These are phyloP conservation scores for Phyllosticta paracitricarpa DNA, from an alignment of 2,329 filamentous ascomycete species.

Conservation along the genomic window DNA sequence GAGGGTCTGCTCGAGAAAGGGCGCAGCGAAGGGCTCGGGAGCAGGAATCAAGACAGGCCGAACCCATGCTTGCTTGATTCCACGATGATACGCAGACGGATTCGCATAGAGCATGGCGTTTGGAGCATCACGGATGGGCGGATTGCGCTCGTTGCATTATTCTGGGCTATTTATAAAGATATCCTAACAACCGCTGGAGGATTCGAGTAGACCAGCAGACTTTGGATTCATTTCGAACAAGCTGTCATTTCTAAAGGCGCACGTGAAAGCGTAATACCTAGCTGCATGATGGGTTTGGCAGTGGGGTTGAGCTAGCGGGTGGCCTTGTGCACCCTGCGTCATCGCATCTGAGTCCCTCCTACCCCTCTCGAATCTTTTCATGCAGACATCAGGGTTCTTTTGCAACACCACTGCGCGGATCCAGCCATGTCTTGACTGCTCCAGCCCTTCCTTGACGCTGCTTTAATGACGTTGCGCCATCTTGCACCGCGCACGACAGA, in stretches of 20 bases:
- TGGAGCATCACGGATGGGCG: not conserved
- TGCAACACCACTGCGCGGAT: not conserved
- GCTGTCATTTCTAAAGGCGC: not conserved
- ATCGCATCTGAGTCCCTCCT: not conserved
- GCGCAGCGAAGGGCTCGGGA: conserved; percentile 24
- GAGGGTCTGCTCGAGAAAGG: conserved; percentile 22
- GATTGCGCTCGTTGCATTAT: not conserved
- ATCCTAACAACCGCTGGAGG: conserved; percentile 1
- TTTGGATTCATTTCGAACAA: not conserved
- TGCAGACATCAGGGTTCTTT: not conserved
- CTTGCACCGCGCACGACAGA: not conserved
- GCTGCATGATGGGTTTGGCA: not conserved
- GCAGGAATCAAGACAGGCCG: conserved; percentile 18
- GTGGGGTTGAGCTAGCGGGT: not conserved
- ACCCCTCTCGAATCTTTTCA: not conserved
- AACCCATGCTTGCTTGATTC: conserved; percentile 28
- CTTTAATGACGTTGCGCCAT: not conserved
- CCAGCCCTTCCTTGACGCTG: not conserved
- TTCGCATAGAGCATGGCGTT: conserved; percentile 10
- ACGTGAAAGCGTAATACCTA: not conserved
- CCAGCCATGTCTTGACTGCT: not conserved
- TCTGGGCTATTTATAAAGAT: conserved; percentile 3
- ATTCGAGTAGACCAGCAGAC: not conserved
- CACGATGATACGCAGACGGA: conserved; percentile 2
- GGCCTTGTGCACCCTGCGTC: not conserved